These are phyloP conservation scores for Stachybotrys chlorohalonatus DNA, from an alignment of 2,329 filamentous ascomycete genomes.

Conservation along the genomic window DNA sequence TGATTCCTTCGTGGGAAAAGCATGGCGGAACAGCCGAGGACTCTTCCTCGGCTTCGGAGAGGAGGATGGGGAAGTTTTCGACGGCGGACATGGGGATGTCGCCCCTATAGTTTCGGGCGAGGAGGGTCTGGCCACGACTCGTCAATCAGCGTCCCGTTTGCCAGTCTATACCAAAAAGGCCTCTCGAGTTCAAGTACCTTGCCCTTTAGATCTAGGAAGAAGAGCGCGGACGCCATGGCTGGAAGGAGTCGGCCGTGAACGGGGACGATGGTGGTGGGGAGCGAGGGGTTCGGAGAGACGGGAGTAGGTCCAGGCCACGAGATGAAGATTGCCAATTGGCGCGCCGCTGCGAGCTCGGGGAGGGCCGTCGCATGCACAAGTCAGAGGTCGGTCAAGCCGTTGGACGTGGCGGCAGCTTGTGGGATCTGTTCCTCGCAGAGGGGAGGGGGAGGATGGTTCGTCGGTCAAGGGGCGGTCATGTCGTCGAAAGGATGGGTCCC, in stretches of 20 bases:
- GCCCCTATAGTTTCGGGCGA: slow-evolving; percentile 96
- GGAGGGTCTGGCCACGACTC: slow-evolving; percentile 61
- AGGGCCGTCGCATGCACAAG: slow-evolving; percentile 8
- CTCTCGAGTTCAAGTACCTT: slow-evolving; percentile 52
- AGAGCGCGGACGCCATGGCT: slow-evolving; percentile 90
- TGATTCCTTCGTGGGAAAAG: slow-evolving; percentile 98
- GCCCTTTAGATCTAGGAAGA: slow-evolving; percentile 99
- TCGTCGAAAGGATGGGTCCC: slow-evolving; percentile 5
- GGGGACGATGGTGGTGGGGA: slow-evolving; percentile 12
- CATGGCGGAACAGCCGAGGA: slow-evolving; percentile 94
- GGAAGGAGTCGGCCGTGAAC: slow-evolving; percentile 11
- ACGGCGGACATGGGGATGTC: slow-evolving; percentile 99
- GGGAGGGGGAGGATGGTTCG: slow-evolving; percentile 4
- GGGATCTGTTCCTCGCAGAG: slow-evolving; percentile 1
- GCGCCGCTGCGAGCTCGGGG: slow-evolving; percentile 6
- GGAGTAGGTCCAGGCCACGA: slow-evolving; percentile 3
- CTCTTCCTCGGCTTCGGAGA: slow-evolving; percentile 98
- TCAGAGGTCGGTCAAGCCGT: not conserved
- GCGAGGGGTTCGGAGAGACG: slow-evolving; percentile 5
- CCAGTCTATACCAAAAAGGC: not conserved
- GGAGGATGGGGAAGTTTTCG: slow-evolving; percentile 91
- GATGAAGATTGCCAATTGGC: slow-evolving; percentile 15
- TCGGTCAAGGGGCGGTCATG: slow-evolving; percentile 16
- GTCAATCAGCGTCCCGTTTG: not conserved
- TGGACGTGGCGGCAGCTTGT: not conserved